These are phyloP conservation scores for Globisporangium orthogonon DNA, from an alignment of 352 stramenopile genomes.

Conservation along the genomic window DNA sequence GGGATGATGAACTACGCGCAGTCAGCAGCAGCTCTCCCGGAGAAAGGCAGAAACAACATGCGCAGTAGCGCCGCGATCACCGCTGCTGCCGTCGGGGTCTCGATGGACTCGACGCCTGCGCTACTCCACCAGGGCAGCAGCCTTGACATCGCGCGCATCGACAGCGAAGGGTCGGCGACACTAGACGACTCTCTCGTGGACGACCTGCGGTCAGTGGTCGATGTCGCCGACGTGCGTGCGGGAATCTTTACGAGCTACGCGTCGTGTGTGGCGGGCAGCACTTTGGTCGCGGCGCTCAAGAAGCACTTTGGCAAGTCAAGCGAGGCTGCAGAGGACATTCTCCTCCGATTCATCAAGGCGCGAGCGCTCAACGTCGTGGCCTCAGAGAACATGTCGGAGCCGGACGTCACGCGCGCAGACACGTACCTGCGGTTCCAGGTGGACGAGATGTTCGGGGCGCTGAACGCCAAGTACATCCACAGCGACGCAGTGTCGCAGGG, in stretches of 20 bases:
- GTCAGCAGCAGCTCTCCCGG: background rate
- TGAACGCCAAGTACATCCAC: slow-evolving; percentile 80
- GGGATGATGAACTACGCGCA: slow-evolving; percentile 25
- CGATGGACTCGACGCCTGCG: slow-evolving; percentile 28
- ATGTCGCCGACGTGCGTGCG: slow-evolving; percentile 49
- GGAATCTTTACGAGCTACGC: slow-evolving; percentile 73
- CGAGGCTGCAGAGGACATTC: slow-evolving; percentile 30
- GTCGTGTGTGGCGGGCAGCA: slow-evolving; percentile 43
- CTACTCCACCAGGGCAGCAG: slow-evolving; percentile 26
- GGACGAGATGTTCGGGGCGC: slow-evolving; percentile 68
- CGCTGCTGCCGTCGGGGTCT: slow-evolving; percentile 40
- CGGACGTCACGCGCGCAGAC: slow-evolving; percentile 35
- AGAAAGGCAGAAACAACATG: slow-evolving; percentile 21
- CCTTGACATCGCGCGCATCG: slow-evolving; percentile 30
- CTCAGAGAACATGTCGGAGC: slow-evolving; percentile 37
- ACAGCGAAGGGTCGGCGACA: slow-evolving; percentile 23
- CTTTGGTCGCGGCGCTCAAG: slow-evolving; percentile 44
- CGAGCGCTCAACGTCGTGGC: slow-evolving; percentile 49
- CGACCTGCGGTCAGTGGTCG: slow-evolving; percentile 48
- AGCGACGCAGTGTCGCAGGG: slow-evolving; percentile 31
- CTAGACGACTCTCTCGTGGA: slow-evolving; percentile 63
- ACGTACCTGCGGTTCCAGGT: slow-evolving; percentile 83
- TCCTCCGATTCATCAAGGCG: slow-evolving; percentile 36
- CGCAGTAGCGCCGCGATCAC: slow-evolving; percentile 50
- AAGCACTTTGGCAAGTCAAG: slow-evolving; percentile 51